Conservation (phyloP, 305 asterid species). For the Fraxinus sp. region DNA sequence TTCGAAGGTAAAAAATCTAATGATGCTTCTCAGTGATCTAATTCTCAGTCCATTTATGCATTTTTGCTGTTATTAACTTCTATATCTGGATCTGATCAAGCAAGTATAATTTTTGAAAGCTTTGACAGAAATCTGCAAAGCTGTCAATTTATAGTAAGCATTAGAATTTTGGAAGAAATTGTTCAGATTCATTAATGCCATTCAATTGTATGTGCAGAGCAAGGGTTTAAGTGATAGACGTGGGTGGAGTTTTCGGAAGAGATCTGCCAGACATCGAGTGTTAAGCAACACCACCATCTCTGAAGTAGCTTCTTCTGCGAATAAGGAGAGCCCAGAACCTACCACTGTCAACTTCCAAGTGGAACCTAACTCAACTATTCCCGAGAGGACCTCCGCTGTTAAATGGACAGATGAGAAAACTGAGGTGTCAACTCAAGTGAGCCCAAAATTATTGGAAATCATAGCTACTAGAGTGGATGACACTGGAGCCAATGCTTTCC, state of each 20-base stretch:
- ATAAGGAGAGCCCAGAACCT: slow-evolving; percentile 62
- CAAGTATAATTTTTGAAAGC: neutral
- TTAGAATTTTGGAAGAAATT: neutral
- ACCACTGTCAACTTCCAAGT: slow-evolving; percentile 42
- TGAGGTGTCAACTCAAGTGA: slow-evolving; percentile 37
- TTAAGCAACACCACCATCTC: slow-evolving; percentile 64
- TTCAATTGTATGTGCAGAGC: slow-evolving; percentile 43
- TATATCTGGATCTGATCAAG: neutral
- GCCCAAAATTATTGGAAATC: slow-evolving; percentile 36
- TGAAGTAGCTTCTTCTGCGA: slow-evolving; percentile 54
- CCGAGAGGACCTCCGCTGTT: slow-evolving; percentile 47
- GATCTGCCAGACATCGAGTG: slow-evolving; percentile 75
- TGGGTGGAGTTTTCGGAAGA: slow-evolving; percentile 93
- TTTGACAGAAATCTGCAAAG: neutral
- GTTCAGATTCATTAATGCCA: slow-evolving; percentile 1
- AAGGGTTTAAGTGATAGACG: slow-evolving; percentile 74
- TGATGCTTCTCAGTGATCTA: neutral
- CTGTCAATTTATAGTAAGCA: neutral
- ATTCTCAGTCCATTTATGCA: neutral
- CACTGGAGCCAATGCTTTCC: slow-evolving; percentile 25
- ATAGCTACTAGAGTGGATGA: slow-evolving; percentile 35
- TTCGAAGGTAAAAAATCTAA: neutral
- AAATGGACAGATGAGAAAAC: slow-evolving; percentile 52
- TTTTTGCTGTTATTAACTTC: neutral
- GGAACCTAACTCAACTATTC: slow-evolving; percentile 44